These are phyloP conservation scores for Sphenostylis stenocarpa DNA, from an alignment of 306 rosid genomes.

Conservation along the genomic window DNA sequence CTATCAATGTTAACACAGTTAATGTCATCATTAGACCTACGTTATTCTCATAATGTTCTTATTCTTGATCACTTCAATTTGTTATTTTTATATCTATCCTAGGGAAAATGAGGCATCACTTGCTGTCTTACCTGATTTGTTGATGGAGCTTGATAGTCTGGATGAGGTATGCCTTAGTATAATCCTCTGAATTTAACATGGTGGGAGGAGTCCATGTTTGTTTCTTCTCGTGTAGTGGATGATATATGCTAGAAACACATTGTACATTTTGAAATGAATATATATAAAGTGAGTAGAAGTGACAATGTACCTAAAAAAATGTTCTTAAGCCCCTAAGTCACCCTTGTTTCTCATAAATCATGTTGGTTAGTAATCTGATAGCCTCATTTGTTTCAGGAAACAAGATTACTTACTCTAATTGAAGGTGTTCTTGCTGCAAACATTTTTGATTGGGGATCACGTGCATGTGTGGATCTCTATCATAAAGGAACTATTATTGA, in stretches of 20 bases:
- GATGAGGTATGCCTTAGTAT: slow-evolving; percentile 55
- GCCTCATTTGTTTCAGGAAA: slow-evolving; percentile 55
- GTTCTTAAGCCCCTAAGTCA: background rate
- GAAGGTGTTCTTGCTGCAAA: slow-evolving; percentile 96
- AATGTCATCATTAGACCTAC: background rate
- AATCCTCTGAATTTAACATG: slow-evolving; percentile 6
- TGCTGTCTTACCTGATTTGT: slow-evolving; percentile 76
- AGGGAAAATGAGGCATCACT: slow-evolving; percentile 93
- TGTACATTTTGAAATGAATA: background rate
- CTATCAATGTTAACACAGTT: background rate
- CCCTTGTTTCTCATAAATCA: slow-evolving; percentile 5
- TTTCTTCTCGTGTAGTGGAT: background rate
- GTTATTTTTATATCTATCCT: slow-evolving; percentile 15
- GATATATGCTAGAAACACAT: background rate
- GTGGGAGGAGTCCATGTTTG: background rate
- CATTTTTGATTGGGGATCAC: slow-evolving; percentile 89
- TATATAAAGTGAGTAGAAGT: background rate
- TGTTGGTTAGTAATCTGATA: slow-evolving; percentile 19
- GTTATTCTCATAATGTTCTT: slow-evolving; percentile 1
- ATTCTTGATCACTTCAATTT: background rate
- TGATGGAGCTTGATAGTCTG: slow-evolving; percentile 79
- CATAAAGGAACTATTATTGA: slow-evolving; percentile 85
- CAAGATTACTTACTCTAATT: slow-evolving; percentile 68
- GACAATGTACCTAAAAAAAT: background rate
- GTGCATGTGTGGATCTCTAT: slow-evolving; percentile 89